phyloP scores from a whole-genome alignment of 305 asterid species.

The Fraxinus sp. region DNA sequence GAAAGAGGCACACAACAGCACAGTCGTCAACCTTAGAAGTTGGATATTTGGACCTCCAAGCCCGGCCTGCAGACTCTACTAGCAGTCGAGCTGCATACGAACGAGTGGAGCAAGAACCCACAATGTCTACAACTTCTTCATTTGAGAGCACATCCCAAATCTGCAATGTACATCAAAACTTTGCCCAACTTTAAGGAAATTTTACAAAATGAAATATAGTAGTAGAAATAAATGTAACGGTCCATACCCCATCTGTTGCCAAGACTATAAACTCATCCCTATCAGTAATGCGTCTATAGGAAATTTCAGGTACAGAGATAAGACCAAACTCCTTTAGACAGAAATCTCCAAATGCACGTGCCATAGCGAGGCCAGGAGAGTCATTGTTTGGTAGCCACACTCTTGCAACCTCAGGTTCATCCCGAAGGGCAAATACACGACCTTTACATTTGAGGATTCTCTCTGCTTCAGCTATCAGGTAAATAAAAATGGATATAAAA shows the following conservation, averaged over 20 bases:
- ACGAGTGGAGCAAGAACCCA: conserved; percentile 52
- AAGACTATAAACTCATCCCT: conserved; percentile 69
- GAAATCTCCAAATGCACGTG: conserved; percentile 89
- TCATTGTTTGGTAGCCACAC: conserved; percentile 76
- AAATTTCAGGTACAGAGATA: conserved; percentile 76
- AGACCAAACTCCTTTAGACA: conserved; percentile 85
- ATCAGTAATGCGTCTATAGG: conserved; percentile 56
- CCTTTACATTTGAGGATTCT: conserved; percentile 78
- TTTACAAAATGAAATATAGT: not conserved
- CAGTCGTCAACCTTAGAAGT: conserved; percentile 81
- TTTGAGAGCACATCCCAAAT: conserved; percentile 87
- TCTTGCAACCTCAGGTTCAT: conserved; percentile 83
- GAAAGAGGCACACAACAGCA: conserved; percentile 80
- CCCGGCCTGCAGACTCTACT: conserved; percentile 66
- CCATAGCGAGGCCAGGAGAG: conserved; percentile 92
- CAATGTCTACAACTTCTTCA: conserved; percentile 64
- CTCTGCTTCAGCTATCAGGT: conserved; percentile 62
- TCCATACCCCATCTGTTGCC: conserved; percentile 81
- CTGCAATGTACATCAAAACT: conserved; percentile 33
- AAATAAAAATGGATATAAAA: conserved; percentile 5
- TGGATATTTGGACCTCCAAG: conserved; percentile 65
- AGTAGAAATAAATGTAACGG: not conserved
- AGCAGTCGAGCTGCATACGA: conserved; percentile 58
- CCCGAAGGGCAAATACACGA: conserved; percentile 75
- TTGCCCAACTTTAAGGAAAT: not conserved